Evolutionary conservation across 192 early-diverging fungal genomes (phyloP).

Genomic region (Coemansia sp.): DNA sequence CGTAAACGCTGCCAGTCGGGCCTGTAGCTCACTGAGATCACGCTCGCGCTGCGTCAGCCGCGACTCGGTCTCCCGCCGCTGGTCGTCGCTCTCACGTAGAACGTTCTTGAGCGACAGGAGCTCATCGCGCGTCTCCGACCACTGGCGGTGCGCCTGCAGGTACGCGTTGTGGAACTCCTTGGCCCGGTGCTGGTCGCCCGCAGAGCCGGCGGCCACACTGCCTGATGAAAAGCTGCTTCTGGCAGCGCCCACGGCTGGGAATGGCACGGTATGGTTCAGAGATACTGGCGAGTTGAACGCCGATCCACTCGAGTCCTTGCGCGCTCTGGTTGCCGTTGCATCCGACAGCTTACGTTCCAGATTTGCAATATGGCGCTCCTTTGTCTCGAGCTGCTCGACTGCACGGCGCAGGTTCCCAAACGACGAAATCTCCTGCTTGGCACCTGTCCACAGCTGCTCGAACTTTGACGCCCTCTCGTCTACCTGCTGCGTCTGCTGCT

Average conservation of each 20-base stretch:
- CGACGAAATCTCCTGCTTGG: slow-evolving; percentile 36
- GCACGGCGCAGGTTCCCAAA: slow-evolving; percentile 27
- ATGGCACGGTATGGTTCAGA: not conserved
- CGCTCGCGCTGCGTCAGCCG: slow-evolving; percentile 35
- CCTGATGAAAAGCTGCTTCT: slow-evolving; percentile 32
- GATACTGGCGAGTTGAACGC: not conserved
- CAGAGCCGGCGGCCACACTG: not conserved
- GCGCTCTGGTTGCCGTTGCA: slow-evolving; percentile 7
- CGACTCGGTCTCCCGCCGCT: slow-evolving; percentile 34
- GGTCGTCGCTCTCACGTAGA: slow-evolving; percentile 44
- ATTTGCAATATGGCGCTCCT: slow-evolving; percentile 38
- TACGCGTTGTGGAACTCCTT: slow-evolving; percentile 42
- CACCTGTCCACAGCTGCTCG: slow-evolving; percentile 47
- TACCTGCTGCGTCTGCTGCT: slow-evolving; percentile 17
- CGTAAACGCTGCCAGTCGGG: slow-evolving; percentile 43
- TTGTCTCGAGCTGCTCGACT: slow-evolving; percentile 42
- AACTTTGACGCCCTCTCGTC: slow-evolving; percentile 28
- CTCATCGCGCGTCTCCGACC: slow-evolving; percentile 45
- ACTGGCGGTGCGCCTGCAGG: slow-evolving; percentile 48
- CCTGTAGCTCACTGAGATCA: slow-evolving; percentile 43
- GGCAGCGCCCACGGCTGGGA: slow-evolving; percentile 9
- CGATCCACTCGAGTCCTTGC: slow-evolving; percentile 14
- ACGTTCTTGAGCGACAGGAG: slow-evolving; percentile 32
- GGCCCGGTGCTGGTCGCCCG: slow-evolving; percentile 6
- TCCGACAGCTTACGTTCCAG: slow-evolving; percentile 47